A percentile compares a stretch with the other conserved stretches of the same genome.
Conservation (phyloP, 163 green algal species). For the Chlorella variabilis region DNA sequence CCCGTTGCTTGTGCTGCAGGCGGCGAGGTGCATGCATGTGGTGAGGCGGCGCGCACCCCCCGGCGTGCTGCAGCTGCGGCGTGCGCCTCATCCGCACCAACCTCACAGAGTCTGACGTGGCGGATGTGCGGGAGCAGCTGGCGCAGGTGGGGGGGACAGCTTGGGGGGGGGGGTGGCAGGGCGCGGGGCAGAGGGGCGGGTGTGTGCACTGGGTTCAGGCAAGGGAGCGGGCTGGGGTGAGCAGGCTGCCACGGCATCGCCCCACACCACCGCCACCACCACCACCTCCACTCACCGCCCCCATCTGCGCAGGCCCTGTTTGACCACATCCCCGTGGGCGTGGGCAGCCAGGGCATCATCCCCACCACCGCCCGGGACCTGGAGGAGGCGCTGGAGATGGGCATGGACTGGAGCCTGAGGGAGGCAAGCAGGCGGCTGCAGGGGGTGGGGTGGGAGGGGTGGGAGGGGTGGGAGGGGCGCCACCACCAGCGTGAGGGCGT, state of each 20-base stretch:
- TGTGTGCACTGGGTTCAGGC: no score
- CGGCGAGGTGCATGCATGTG: no score
- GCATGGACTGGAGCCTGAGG: constrained; percentile 87
- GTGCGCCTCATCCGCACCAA: constrained; percentile 85
- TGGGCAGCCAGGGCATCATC: constrained; percentile 87
- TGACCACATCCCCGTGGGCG: constrained; percentile 94
- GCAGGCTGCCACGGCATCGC: no score
- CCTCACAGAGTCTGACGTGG: constrained; percentile 75
- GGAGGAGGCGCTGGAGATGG: constrained; percentile 82
- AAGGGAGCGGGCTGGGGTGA: neutral
- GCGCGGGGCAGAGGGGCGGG: neutral
- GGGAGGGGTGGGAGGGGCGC: no score
- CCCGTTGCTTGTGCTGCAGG: no score
- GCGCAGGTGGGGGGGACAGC: constrained; percentile 44
- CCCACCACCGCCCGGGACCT: constrained; percentile 81
- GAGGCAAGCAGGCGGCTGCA: constrained; percentile 42
- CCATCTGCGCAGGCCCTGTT: constrained; percentile 78
- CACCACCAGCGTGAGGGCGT: no score
- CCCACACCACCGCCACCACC: no score
- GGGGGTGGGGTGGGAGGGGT: neutral
- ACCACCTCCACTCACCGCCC: neutral
- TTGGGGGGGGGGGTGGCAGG: neutral
- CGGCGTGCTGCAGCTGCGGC: constrained; percentile 66
- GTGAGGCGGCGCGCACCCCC: no score
- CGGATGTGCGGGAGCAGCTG: constrained; percentile 79